A percentile compares a stretch with the other conserved stretches of the same genome.
phyloP scores from a whole-genome alignment of 306 rosid genomes.

The Trichosanthes cucumerina region DNA sequence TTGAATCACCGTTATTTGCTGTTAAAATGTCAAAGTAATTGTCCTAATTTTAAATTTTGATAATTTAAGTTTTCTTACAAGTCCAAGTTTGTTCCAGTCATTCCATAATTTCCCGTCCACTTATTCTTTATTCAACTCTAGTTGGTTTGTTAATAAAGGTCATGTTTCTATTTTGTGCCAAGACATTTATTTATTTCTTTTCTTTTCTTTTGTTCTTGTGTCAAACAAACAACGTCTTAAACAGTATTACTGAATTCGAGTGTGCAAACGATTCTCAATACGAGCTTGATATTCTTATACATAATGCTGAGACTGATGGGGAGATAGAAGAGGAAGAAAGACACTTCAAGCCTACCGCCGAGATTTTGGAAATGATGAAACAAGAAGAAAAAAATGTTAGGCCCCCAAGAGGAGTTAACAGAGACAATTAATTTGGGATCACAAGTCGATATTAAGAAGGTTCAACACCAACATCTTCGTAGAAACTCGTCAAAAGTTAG shows the following conservation, averaged over 20 bases:
- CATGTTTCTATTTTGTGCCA: no score
- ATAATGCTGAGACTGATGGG: background rate
- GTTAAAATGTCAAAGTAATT: background rate
- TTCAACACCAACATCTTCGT: background rate
- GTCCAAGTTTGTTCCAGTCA: no score
- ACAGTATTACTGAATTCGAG: background rate
- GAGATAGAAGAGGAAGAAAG: background rate
- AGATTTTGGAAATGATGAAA: background rate
- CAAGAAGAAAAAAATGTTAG: background rate
- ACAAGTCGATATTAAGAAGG: background rate
- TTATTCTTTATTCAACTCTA: no score
- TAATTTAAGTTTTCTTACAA: background rate
- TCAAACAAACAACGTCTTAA: background rate
- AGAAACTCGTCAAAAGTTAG: background rate
- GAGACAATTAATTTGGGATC: background rate
- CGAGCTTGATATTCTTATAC: background rate
- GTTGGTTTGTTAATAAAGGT: no score
- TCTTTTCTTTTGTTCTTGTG: background rate
- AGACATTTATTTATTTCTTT: background rate
- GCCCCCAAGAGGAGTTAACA: background rate
- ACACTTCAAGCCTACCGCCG: background rate
- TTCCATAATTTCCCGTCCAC: background rate
- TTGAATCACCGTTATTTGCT: background rate
- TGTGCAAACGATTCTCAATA: background rate
- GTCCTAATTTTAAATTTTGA: background rate